Percentiles rank a stretch among this genome's conserved stretches.
These are phyloP conservation scores for Babesia microti DNA, from an alignment of 169 alveolate species.

Conservation along the genomic window DNA sequence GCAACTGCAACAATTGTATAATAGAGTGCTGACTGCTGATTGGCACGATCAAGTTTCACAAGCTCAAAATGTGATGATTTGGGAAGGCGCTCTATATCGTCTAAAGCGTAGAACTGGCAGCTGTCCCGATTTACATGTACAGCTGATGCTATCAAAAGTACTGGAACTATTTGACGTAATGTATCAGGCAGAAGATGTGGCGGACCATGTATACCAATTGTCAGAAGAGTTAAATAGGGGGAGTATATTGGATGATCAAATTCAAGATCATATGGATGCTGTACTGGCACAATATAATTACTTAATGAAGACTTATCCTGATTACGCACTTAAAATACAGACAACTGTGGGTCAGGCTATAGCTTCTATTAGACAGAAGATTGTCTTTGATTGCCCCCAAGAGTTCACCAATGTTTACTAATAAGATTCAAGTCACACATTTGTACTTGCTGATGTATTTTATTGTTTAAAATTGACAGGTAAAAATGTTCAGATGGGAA, in stretches of 20 bases:
- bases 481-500: background rate
- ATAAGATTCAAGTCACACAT: background rate
- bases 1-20: constrained; percentile 23
- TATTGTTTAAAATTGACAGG: background rate
- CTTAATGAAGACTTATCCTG: constrained; percentile 20
- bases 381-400: constrained; percentile 44
- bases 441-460: background rate
- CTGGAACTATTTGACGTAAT: constrained; percentile 34
- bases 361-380: constrained; percentile 30
- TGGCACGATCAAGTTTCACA: constrained; percentile 32
- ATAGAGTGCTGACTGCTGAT: constrained; percentile 19
- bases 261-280: constrained; percentile 15
- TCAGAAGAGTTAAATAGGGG: constrained; percentile 21
- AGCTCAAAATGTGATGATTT: constrained; percentile 29
- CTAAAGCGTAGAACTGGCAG: constrained; percentile 23
- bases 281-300: constrained; percentile 19
- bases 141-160: constrained; percentile 26
- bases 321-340: constrained; percentile 27
- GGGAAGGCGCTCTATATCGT: constrained; percentile 21
- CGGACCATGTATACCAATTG: constrained; percentile 42
- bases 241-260: constrained; percentile 5
- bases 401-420: constrained; percentile 39
- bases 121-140: constrained; percentile 38
- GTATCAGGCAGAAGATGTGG: constrained; percentile 38
- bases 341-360: constrained; percentile 34